Base-by-base conservation (phyloP, 768 basidiomycete genomes). In the Tulasnella sp. region DNA sequence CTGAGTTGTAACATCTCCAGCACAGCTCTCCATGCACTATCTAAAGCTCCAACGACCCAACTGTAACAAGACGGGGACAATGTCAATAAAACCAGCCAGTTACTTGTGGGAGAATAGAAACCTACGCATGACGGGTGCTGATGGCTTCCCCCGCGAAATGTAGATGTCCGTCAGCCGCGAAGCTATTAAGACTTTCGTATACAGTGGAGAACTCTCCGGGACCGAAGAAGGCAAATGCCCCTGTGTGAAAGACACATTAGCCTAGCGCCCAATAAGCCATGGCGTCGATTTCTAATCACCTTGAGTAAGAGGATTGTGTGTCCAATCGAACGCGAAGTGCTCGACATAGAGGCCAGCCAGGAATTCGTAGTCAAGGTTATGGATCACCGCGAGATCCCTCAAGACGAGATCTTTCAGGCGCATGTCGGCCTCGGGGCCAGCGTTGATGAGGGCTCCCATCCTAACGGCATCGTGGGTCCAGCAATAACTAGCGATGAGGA, bases 401-500 rank as follows among this genome's bases (percentile, higher is more conserved):
- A 73, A 59, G 13, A 70, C 69, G 29, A 63, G 38, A 17, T 61
- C 51, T 38, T 67, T 64, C 21, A 75, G 70, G 15, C 65, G 34
- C 10, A 26, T 29, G 13, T 26, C 24, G 26, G 64, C 27, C 19
- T 15, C 21, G 2, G 24, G 24, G 10, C 54, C 55, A 0, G 34
- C 17, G 8, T 23, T 38, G 21, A 75, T 68, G 8, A 78, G 70
- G 1, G 74, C 62, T 2, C 71, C 72, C 4, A 77, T 62, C 7
- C 75, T 69, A 17, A 62, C 61, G 0, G 77, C 74, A 34, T 78
- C 76, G 0, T 70, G 60, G 9, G 71, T 71, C 74, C 73, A 75
- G 29, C 63, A 65, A 65, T 76, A 77, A 51, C 74, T 75, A 2
- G 72, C 75, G 9, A 78, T 74, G 7, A 78, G 66, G 0, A 69